A percentile compares a stretch with the other conserved stretches of the same genome.
Evolutionary conservation across 225 moss, liverwort and hornwort genomes (phyloP).

Genomic region (Ulota crispa): DNA sequence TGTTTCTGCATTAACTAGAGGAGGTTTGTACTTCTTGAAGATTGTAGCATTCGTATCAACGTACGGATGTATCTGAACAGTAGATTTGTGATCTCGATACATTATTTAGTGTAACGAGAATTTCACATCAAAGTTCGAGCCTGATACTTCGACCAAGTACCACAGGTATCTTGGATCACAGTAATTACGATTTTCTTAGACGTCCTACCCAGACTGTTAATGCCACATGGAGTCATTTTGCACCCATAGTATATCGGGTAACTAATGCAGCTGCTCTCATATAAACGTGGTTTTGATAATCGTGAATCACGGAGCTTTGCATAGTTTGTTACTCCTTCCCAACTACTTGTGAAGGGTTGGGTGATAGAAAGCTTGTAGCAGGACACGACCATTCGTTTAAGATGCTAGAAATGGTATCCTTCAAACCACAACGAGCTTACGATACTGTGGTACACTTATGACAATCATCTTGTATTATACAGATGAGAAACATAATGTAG

Average conservation of each 20-base stretch:
- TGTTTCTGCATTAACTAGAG: background rate
- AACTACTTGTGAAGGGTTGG: background rate
- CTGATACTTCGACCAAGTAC: background rate
- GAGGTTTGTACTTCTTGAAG: conserved; percentile 8
- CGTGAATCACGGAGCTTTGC: background rate
- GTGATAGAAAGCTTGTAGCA: background rate
- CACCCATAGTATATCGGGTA: background rate
- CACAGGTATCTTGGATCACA: background rate
- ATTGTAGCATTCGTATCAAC: background rate
- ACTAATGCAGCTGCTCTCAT: background rate
- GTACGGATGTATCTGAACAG: background rate
- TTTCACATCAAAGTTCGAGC: too few relatives aligned
- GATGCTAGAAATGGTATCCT: conserved; percentile 5
- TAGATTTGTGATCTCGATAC: background rate
- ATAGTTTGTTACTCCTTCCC: background rate
- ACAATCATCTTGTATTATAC: background rate
- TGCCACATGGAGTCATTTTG: background rate
- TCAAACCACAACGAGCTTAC: background rate
- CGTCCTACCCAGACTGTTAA: background rate
- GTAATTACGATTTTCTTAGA: background rate
- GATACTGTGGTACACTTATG: background rate
- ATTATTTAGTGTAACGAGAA: background rate
- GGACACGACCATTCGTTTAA: background rate
- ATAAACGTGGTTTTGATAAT: background rate
- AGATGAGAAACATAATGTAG: background rate